A percentile compares a stretch with the other conserved stretches of the same genome.
Evolutionary conservation across 768 basidiomycete species (phyloP).

Genomic region (Suillus occidentalis): DNA sequence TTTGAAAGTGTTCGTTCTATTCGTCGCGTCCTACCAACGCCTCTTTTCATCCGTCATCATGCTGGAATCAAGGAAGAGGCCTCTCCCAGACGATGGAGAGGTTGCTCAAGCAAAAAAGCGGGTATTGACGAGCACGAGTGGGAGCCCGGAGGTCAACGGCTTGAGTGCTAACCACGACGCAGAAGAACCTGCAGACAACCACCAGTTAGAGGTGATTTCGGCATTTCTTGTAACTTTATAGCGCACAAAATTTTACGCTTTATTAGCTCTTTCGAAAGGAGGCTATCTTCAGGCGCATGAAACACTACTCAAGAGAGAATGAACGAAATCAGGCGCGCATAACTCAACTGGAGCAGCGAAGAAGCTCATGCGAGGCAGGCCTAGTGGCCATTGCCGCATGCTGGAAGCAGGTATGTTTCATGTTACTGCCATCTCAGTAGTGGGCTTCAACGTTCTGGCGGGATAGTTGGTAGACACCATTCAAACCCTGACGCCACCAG

Average conservation of each 20-base stretch:
- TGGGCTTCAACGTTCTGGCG: conserved; percentile 5
- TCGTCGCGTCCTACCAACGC: conserved; percentile 8
- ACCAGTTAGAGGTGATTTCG: conserved; percentile 62
- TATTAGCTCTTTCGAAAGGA: conserved; percentile 80
- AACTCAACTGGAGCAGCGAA: conserved; percentile 63
- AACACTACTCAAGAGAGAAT: conserved; percentile 75
- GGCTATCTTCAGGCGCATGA: conserved; percentile 83
- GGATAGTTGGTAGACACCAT: conserved; percentile 66
- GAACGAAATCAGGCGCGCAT: conserved; percentile 63
- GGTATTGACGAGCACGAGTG: conserved; percentile 47
- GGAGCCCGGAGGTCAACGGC: conserved; percentile 58
- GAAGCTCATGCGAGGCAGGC: conserved; percentile 66
- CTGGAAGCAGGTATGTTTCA: conserved; percentile 69
- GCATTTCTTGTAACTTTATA: background rate
- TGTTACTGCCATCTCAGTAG: conserved; percentile 8
- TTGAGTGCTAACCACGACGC: conserved; percentile 22
- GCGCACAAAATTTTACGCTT: conserved; percentile 11
- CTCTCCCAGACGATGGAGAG: conserved; percentile 52
- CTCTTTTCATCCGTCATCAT: conserved; percentile 20
- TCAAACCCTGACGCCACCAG: conserved; percentile 53
- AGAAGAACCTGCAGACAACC: conserved; percentile 50
- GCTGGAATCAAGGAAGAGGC: conserved; percentile 62
- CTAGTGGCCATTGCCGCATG: conserved; percentile 74
- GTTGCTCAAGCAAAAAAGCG: conserved; percentile 55
- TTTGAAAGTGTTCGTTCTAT: conserved; percentile 13